Evolutionary conservation across 2,329 filamentous ascomycete species (phyloP).

Genomic region (Fusarium zealandicum): DNA sequence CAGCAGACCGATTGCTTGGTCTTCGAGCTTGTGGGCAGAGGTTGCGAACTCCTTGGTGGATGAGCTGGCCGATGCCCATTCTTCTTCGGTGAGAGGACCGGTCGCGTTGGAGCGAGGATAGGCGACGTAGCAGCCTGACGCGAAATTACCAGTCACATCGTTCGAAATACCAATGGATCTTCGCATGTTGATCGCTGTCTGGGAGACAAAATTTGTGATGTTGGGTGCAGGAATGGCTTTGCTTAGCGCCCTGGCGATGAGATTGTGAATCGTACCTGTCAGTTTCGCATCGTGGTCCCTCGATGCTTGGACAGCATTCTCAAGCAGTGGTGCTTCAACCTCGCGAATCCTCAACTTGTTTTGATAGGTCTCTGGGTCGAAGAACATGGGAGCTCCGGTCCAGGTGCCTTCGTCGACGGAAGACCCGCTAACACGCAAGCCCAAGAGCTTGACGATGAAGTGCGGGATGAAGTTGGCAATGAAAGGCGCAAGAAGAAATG

Average conservation of each 20-base stretch:
- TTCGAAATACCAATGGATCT: slow-evolving; percentile 27
- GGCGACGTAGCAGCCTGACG: slow-evolving; percentile 25
- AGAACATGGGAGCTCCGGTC: slow-evolving; percentile 25
- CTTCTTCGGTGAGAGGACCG: slow-evolving; percentile 20
- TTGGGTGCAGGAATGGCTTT: slow-evolving; percentile 16
- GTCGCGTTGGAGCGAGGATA: slow-evolving; percentile 11
- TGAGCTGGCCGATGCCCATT: slow-evolving; percentile 30
- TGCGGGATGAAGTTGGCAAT: slow-evolving; percentile 26
- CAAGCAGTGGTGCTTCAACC: slow-evolving; percentile 15
- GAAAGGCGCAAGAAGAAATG: slow-evolving; percentile 31
- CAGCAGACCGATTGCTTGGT: slow-evolving; percentile 33
- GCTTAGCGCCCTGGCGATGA: slow-evolving; percentile 36
- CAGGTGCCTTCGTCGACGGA: slow-evolving; percentile 30
- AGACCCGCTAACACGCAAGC: slow-evolving; percentile 21
- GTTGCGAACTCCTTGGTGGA: slow-evolving; percentile 25
- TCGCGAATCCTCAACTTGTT: slow-evolving; percentile 29
- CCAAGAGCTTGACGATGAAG: slow-evolving; percentile 22
- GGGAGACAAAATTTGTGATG: slow-evolving; percentile 36
- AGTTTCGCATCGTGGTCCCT: slow-evolving; percentile 33
- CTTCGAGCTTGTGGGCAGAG: slow-evolving; percentile 17
- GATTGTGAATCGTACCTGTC: slow-evolving; percentile 27
- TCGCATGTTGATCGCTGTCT: slow-evolving; percentile 39
- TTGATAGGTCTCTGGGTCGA: slow-evolving; percentile 8
- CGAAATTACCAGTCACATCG: slow-evolving; percentile 24
- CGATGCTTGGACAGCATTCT: slow-evolving; percentile 12